phyloP scores from a whole-genome alignment of 768 basidiomycete genomes.

The Steccherinum ochraceum region DNA sequence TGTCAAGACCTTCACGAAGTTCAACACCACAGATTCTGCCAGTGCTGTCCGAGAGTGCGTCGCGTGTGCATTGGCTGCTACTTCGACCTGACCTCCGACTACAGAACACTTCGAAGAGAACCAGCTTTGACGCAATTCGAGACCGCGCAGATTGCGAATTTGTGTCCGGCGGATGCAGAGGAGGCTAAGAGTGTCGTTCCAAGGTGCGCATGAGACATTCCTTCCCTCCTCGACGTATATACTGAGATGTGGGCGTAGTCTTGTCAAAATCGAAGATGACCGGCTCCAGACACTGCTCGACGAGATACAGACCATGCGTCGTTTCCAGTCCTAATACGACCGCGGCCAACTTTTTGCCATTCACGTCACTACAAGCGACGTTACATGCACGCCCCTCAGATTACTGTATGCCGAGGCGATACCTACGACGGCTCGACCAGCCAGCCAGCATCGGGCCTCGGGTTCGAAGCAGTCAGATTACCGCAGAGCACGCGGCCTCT shows the following conservation, averaged over 20 bases:
- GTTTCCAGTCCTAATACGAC: conserved; percentile 83
- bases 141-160: conserved; percentile 87
- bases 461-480: no score
- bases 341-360: no score
- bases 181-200: conserved; percentile 91
- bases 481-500: no score
- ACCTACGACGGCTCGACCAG: no score
- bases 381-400: no score
- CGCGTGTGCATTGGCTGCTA: not conserved
- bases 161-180: conserved; percentile 82
- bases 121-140: conserved; percentile 83
- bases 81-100: not conserved
- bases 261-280: conserved; percentile 87
- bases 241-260: conserved; percentile 36
- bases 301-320: conserved; percentile 86
- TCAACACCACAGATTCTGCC: conserved; percentile 79
- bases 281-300: conserved; percentile 73
- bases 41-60: conserved; percentile 83
- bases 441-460: no score
- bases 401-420: no score
- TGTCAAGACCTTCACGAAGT: conserved; percentile 87
- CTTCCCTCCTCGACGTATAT: not conserved
- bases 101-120: conserved; percentile 72
- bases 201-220: conserved; percentile 41
- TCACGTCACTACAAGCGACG: no score